A percentile compares a stretch with the other conserved stretches of the same genome.
These are phyloP conservation scores for Cladorrhinum sp. DNA, from an alignment of 2,329 filamentous ascomycete species.

Conservation along the genomic window DNA sequence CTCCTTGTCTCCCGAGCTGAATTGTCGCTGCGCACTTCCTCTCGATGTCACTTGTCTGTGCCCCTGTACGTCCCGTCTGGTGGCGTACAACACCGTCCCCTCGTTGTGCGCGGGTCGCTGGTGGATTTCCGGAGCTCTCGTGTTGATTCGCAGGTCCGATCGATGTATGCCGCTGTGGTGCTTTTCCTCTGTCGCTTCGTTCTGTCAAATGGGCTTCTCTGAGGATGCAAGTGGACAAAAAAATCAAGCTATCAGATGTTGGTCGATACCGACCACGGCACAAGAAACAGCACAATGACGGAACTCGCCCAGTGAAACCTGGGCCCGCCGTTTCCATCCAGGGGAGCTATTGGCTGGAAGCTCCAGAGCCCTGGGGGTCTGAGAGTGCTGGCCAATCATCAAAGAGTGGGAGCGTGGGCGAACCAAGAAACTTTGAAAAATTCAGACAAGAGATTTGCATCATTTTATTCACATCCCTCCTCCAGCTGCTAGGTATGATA, in stretches of 20 bases:
- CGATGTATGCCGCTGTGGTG: background rate
- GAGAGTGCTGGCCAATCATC: background rate
- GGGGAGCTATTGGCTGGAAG: background rate
- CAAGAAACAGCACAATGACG: conserved; percentile 4
- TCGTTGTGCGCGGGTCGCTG: background rate
- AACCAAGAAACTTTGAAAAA: background rate
- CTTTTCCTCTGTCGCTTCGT: background rate
- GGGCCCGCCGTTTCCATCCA: background rate
- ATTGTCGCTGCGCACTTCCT: background rate
- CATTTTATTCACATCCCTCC: background rate
- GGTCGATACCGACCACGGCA: background rate
- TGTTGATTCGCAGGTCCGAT: background rate
- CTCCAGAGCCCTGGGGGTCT: background rate
- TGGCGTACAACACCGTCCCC: background rate
- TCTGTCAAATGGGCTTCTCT: background rate
- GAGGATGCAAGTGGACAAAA: background rate
- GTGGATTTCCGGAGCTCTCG: background rate
- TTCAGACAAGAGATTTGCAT: background rate
- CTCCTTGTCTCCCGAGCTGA: background rate
- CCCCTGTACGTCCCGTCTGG: background rate
- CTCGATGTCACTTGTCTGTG: background rate
- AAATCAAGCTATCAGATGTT: conserved; percentile 5
- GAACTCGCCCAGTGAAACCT: conserved; percentile 8
- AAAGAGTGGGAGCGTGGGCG: background rate
- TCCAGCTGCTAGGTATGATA: too few relatives aligned